Evolutionary conservation across 176 grass and related monocot species (phyloP), one percentile per base, ranked within the genome.

Genomic region (Raddia guianensis): DNA sequence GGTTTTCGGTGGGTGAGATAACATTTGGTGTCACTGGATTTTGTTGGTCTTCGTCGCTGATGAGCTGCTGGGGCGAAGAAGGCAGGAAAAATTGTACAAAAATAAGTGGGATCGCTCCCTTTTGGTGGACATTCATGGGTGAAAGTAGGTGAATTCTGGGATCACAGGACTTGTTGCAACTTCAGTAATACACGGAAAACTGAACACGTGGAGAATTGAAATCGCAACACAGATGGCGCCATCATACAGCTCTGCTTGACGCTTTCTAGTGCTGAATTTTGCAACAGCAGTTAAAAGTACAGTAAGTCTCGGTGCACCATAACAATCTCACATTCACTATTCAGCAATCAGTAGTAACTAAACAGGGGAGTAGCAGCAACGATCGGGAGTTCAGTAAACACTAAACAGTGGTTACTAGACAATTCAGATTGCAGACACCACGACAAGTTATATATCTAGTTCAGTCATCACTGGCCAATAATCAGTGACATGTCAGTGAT

Each of bases 51-150:
- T 55, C 32, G 67, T 78, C 59, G 0, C 67, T 42, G 12, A 42
- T 44, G 50, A 12, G 53, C 40, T 33, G 53, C 40, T 33, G 13
- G 16, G 33, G 5, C 18, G 7, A 5, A 7, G 6, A 74, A 66
- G 16, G 19, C 18, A 49, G 6, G 2, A 5, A 45, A 45, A 9
- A 7, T 7, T 73, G 68, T 73, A 18, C 4, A 68, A 87, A 83
- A 88, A 73, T 78, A 87, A 78, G 66, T 9, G 27, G 49, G 49
- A 43, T 49, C 20, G 5, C 46, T 40, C 48, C 48, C 72, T 63
- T 63, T 11, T 49, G 10, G 55, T 70, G 44, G 51, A 54, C 53
- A n/a, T 16, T 33, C 66, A 48, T 6, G 43, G 12, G 42, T 48
- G 16, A n/a, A 46, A 68, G 18, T 0, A 37, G 13, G 1, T 16